These are phyloP conservation scores for Phytophthora kernoviae DNA, from an alignment of 352 stramenopile genomes.

Conservation along the genomic window DNA sequence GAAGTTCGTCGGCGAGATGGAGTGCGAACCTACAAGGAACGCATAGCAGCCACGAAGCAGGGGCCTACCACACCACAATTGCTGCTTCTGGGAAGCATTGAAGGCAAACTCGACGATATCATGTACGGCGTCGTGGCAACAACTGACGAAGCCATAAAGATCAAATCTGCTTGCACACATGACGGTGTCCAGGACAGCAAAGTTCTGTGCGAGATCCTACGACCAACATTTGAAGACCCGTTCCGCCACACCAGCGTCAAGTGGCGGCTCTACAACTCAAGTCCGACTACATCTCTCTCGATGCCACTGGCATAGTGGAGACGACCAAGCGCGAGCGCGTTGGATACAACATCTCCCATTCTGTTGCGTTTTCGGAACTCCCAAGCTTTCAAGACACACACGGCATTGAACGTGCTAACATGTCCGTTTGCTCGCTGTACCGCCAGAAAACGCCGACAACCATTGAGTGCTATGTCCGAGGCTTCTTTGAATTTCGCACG, in stretches of 20 bases:
- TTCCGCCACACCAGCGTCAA: constrained; percentile 31
- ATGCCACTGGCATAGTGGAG: constrained; percentile 26
- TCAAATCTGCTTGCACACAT: constrained; percentile 20
- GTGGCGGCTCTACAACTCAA: constrained; percentile 29
- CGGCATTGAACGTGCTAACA: constrained; percentile 33
- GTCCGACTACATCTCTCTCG: constrained; percentile 25
- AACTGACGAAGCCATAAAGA: constrained; percentile 24
- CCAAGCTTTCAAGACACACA: constrained; percentile 16
- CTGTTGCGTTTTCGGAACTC: constrained; percentile 34
- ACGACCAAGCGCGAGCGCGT: constrained; percentile 22
- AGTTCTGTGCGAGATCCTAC: constrained; percentile 25
- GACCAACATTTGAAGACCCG: constrained; percentile 25
- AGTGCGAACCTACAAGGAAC: constrained; percentile 30
- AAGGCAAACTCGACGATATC: constrained; percentile 31
- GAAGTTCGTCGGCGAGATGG: constrained; percentile 28
- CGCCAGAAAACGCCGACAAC: constrained; percentile 15
- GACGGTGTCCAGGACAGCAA: constrained; percentile 26
- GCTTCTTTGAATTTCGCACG: constrained; percentile 26
- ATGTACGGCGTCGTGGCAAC: constrained; percentile 28
- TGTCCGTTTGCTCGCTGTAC: constrained; percentile 39
- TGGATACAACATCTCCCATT: constrained; percentile 41
- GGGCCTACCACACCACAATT: constrained; percentile 17
- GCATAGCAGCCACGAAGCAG: constrained; percentile 6
- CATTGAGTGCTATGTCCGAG: constrained; percentile 43
- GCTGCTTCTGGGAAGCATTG: constrained; percentile 25